Percentiles rank a stretch among this genome's conserved stretches.
These are phyloP conservation scores for Cercospora nicotianae DNA, from an alignment of 2,329 filamentous ascomycete genomes.

Conservation along the genomic window DNA sequence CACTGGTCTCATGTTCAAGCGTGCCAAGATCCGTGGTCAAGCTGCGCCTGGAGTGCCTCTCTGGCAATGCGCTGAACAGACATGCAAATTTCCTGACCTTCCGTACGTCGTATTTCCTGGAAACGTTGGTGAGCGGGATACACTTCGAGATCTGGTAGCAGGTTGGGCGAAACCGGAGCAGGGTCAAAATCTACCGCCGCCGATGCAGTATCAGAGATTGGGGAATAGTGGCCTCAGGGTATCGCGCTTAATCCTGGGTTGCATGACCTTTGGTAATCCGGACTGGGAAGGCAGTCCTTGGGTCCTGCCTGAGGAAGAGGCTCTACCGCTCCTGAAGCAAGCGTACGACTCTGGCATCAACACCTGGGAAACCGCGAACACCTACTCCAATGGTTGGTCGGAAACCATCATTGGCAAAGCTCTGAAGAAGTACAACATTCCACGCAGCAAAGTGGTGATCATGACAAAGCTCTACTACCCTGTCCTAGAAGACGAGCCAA, in stretches of 20 bases:
- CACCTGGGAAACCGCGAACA: constrained; percentile 45
- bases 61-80: constrained; percentile 58
- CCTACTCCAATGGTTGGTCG: constrained; percentile 35
- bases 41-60: constrained; percentile 59
- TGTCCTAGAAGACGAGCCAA: constrained; percentile 12
- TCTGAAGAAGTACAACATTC: constrained; percentile 34
- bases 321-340: constrained; percentile 43
- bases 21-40: constrained; percentile 57
- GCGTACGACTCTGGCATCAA: constrained; percentile 48
- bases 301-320: constrained; percentile 41
- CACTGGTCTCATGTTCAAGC: constrained; percentile 56
- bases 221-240: constrained; percentile 46
- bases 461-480: constrained; percentile 33
- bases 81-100: constrained; percentile 52
- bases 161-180: constrained; percentile 34
- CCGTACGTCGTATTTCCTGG: constrained; percentile 61
- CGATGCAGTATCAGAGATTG: constrained; percentile 31
- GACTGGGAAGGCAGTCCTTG: constrained; percentile 31
- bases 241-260: constrained; percentile 36
- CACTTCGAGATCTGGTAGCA: constrained; percentile 51
- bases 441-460: constrained; percentile 36
- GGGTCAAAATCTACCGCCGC: neutral
- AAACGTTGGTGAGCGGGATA: constrained; percentile 55
- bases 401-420: constrained; percentile 38
- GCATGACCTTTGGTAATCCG: constrained; percentile 31